Conservation (phyloP, 148 eudicot species). For the Euryodendron excelsum region DNA sequence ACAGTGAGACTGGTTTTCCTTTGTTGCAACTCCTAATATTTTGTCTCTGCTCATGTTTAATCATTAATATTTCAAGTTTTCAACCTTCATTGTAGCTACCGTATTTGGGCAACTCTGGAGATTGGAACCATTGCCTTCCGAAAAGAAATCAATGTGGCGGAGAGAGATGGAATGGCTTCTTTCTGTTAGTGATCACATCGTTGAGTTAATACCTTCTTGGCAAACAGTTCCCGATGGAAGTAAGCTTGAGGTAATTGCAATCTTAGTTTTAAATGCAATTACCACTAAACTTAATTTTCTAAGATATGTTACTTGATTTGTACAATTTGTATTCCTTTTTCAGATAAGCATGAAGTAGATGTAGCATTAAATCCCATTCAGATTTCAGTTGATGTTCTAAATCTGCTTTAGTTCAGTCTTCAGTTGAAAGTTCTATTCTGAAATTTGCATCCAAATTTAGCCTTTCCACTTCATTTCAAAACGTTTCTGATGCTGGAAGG, state of each 20-base stretch:
- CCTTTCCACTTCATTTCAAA: background rate
- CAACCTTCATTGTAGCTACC: conserved; percentile 42
- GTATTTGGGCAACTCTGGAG: conserved; percentile 97
- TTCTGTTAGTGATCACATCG: conserved; percentile 86
- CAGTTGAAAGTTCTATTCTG: background rate
- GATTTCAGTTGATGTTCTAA: too few species aligned
- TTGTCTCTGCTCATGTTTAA: background rate
- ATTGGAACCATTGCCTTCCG: conserved; percentile 69
- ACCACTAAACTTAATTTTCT: background rate
- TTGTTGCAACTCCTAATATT: background rate
- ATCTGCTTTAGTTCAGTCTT: background rate
- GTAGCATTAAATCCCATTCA: background rate
- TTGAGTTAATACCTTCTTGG: conserved; percentile 87
- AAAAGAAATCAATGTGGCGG: conserved; percentile 87
- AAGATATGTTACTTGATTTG: background rate
- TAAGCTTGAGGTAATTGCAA: conserved; percentile 71
- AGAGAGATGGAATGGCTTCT: conserved; percentile 95
- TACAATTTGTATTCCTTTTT: background rate
- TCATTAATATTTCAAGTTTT: background rate
- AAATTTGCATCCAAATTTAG: background rate
- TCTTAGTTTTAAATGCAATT: background rate
- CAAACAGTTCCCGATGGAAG: conserved; percentile 91
- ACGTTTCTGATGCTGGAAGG: background rate
- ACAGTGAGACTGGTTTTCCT: background rate
- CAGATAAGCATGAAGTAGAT: background rate